Evolutionary conservation across 225 moss, liverwort and hornwort genomes (phyloP), one percentile per base, ranked within the genome.

Genomic region (Antitrichia curtipendula): DNA sequence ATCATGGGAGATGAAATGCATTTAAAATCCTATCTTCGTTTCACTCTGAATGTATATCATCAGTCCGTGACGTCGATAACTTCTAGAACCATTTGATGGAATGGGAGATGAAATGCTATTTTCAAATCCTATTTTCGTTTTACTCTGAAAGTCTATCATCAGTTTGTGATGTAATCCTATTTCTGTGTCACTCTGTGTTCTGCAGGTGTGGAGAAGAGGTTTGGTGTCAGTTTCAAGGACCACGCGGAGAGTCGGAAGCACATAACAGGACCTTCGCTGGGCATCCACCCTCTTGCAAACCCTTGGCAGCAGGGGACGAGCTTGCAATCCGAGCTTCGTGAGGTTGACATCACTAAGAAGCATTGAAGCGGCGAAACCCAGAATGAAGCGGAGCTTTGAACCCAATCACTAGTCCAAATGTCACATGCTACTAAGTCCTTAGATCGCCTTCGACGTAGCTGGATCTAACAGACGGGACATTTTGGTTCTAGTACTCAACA

Each of bases 171-270:
- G 57, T 27, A 56, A 53, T 54, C 54, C n/a, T 53, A n/a, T 9
- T 77, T 28, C 57, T 78, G 27, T 78, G 57, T 57, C 75, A 29
- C 29, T 45, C 4, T 62, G 7, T 54, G 57, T 58, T 54, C 15
- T 32, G 71, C 88, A 96, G 96, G 90, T 79, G 93, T 93, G 64
- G 94, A 96, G 88, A 90, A 91, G 87, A 89, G 89, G 75, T 96
- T 89, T 72, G 92, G 87, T 43, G 90, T 93, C 4, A 91, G 84
- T 70, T 91, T 95, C 57, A 38, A 92, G 86, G 92, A 94, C 17
- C 78, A 89, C 16, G 92, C 92, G 5, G 92, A 94, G 89, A 70
- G 80, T 71, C 93, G 96, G 58, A 89, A 87, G 85, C 92, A 95
- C 86, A 91, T 95, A 6, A 74, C 91, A 76, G 95, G 95, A 4